Conservation (phyloP, 2,329 filamentous ascomycete species). For the Pseudopyricularia javanii region DNA sequence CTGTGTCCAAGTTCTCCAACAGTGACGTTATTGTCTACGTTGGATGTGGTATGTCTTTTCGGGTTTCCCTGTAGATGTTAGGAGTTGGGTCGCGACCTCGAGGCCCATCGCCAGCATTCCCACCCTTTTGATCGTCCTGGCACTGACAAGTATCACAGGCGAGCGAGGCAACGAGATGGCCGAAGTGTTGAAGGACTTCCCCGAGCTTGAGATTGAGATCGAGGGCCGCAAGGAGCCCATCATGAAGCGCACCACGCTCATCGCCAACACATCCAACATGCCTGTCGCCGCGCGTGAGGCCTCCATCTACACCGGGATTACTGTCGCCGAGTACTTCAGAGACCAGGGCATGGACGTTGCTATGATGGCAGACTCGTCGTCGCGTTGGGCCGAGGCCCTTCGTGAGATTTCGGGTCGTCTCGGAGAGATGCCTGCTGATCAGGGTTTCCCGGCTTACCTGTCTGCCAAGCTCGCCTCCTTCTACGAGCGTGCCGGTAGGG, state of each 20-base stretch:
- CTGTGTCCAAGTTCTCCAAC: slow-evolving; percentile 99
- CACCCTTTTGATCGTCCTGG: background rate
- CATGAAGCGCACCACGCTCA: slow-evolving; percentile 98
- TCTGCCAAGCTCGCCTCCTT: slow-evolving; percentile 95
- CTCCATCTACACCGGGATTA: slow-evolving; percentile 96
- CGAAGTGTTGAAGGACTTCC: slow-evolving; percentile 99
- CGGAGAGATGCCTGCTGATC: slow-evolving; percentile 98
- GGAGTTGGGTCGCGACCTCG: no score
- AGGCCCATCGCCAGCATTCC: no score
- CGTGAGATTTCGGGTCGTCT: slow-evolving; percentile 98
- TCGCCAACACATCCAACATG: slow-evolving; percentile 99
- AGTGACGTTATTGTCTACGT: slow-evolving; percentile 98
- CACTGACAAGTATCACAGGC: slow-evolving; percentile 15
- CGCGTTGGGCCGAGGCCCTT: slow-evolving; percentile 95
- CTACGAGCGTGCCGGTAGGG: slow-evolving; percentile 94
- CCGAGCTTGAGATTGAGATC: slow-evolving; percentile 89
- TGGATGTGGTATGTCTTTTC: slow-evolving; percentile 37
- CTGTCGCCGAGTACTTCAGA: slow-evolving; percentile 86
- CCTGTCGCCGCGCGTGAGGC: slow-evolving; percentile 96
- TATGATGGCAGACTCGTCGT: slow-evolving; percentile 99
- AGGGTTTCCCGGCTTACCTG: slow-evolving; percentile 97
- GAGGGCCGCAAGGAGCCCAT: slow-evolving; percentile 94
- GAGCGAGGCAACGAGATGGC: slow-evolving; percentile 99
- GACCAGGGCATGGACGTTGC: slow-evolving; percentile 95
- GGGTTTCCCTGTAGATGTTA: no score